Conservation (phyloP, 2,329 filamentous ascomycete species). For the Calonectria hongkongensis region DNA sequence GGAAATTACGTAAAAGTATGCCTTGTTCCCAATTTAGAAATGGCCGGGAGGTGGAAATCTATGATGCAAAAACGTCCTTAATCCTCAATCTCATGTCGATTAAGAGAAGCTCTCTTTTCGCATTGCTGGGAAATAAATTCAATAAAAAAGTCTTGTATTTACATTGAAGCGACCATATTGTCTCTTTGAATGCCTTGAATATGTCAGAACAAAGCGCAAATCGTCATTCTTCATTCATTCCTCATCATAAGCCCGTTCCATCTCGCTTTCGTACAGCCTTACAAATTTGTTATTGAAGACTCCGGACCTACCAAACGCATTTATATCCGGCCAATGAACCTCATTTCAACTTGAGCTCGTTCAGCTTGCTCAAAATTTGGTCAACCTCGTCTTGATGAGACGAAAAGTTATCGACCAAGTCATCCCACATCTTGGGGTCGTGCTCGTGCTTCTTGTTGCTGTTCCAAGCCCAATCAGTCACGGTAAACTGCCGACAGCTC, state of each 20-base stretch:
- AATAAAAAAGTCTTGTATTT: too few relatives aligned
- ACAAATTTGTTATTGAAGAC: not conserved
- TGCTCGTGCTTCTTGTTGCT: conserved; percentile 53
- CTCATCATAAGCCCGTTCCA: not conserved
- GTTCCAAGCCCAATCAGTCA: conserved; percentile 52
- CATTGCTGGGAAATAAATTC: too few relatives aligned
- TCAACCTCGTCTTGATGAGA: conserved; percentile 48
- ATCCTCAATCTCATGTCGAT: too few relatives aligned
- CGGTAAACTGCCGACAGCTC: conserved; percentile 51
- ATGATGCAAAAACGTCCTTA: too few relatives aligned
- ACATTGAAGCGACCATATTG: too few relatives aligned
- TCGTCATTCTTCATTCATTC: not conserved
- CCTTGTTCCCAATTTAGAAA: not conserved
- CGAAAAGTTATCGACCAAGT: conserved; percentile 52
- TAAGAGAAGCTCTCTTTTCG: too few relatives aligned
- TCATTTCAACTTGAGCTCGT: conserved; percentile 6
- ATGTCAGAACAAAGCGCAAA: not conserved
- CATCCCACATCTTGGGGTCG: conserved; percentile 54
- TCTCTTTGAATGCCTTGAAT: too few relatives aligned
- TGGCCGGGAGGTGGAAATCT: not conserved
- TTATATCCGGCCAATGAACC: not conserved
- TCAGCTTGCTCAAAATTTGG: conserved; percentile 36
- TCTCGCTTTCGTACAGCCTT: not conserved
- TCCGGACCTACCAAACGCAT: not conserved
- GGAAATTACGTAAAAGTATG: conserved; percentile 7